Evolutionary conservation across 106 monocot species (phyloP).

Genomic region (Dioscorea zingiberensis): DNA sequence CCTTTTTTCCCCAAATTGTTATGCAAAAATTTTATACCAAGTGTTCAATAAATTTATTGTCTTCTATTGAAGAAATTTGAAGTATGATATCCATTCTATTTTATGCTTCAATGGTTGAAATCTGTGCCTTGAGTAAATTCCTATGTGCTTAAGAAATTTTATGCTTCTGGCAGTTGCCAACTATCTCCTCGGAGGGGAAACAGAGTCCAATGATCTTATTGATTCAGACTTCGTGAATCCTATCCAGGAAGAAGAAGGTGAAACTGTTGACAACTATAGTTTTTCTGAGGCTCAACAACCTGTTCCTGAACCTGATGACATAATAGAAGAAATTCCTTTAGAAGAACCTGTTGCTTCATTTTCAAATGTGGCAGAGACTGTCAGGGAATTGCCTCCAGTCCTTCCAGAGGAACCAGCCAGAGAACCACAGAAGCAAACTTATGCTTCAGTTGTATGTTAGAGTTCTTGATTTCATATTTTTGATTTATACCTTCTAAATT

Average conservation of each 20-base stretch:
- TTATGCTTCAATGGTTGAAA: too few relatives aligned
- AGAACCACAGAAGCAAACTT: conserved; percentile 70
- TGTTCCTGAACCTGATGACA: conserved; percentile 27
- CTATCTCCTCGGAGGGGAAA: conserved; percentile 28
- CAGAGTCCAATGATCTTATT: conserved; percentile 12
- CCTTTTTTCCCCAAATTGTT: too few relatives aligned
- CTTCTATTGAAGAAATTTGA: too few relatives aligned
- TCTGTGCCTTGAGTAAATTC: too few relatives aligned
- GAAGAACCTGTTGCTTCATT: conserved; percentile 34
- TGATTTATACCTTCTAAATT: neutral
- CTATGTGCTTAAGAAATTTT: too few relatives aligned
- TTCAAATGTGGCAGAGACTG: conserved; percentile 14
- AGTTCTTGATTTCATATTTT: neutral
- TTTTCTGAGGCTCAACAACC: conserved; percentile 37
- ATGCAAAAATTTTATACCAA: too few relatives aligned
- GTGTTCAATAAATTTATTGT: too few relatives aligned
- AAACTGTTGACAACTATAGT: conserved; percentile 30
- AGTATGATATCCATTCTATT: too few relatives aligned
- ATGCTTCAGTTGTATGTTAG: conserved; percentile 72
- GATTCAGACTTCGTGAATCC: conserved; percentile 5
- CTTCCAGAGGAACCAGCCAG: conserved; percentile 29
- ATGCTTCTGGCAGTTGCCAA: conserved; percentile 23
- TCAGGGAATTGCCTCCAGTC: conserved; percentile 11
- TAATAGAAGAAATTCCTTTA: conserved; percentile 26
- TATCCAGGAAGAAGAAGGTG: conserved; percentile 30